Percentiles rank a stretch among this genome's conserved stretches.
phyloP scores from a whole-genome alignment of 164 flowering plant genomes.

The Taxillus chinensis region DNA sequence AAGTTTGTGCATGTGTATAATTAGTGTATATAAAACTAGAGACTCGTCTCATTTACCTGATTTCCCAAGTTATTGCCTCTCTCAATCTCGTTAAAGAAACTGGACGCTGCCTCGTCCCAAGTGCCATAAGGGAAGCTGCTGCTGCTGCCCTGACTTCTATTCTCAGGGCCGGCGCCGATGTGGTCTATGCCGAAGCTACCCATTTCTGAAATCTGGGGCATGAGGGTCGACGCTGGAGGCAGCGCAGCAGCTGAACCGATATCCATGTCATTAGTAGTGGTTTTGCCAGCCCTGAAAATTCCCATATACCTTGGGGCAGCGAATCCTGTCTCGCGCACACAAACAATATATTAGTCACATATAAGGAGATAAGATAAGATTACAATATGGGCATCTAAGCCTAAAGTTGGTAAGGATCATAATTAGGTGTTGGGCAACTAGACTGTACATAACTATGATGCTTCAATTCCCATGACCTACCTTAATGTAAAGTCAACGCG shows the following conservation, averaged over 20 bases:
- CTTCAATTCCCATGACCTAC: too few species aligned
- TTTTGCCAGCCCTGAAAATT: constrained; percentile 9
- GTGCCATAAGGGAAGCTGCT: constrained; percentile 10
- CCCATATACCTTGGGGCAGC: constrained; percentile 4
- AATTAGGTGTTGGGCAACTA: too few species aligned
- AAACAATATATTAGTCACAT: too few species aligned
- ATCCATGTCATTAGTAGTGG: constrained; percentile 8
- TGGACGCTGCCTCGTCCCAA: constrained; percentile 15
- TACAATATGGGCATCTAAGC: too few species aligned
- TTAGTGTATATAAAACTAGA: too few species aligned
- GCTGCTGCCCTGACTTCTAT: constrained; percentile 4
- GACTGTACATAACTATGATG: too few species aligned
- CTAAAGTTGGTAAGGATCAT: too few species aligned
- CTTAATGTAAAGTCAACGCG: too few species aligned
- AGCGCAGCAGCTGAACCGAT: constrained; percentile 7
- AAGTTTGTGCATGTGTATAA: too few species aligned
- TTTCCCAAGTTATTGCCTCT: constrained; percentile 2
- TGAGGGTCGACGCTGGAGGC: constrained; percentile 8
- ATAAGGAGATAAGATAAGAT: too few species aligned
- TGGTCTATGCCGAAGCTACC: constrained; percentile 7
- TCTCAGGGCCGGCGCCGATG: constrained; percentile 2
- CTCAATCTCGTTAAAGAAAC: constrained; percentile 2
- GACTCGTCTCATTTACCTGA: constrained; percentile 12
- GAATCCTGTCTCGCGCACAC: constrained; percentile 9
- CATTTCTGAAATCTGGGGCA: constrained; percentile 17